phyloP scores from a whole-genome alignment of 257 asterid species.

The Linderniella brevidens region DNA sequence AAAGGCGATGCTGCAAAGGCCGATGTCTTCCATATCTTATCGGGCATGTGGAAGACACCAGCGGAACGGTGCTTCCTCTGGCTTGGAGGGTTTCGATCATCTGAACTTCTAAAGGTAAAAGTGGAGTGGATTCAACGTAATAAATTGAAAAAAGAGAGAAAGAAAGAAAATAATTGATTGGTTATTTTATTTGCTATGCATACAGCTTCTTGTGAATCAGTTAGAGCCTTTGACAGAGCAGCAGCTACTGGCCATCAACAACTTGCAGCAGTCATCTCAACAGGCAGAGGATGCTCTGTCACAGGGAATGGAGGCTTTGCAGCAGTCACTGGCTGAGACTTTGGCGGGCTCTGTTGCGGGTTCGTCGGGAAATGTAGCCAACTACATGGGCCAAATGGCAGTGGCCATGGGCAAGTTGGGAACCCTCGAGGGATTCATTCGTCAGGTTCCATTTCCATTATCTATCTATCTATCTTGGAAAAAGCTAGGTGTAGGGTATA shows the following conservation, averaged over 20 bases:
- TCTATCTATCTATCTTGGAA: background rate
- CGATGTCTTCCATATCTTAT: conserved; percentile 83
- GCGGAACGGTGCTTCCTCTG: conserved; percentile 94
- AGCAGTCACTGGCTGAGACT: conserved; percentile 44
- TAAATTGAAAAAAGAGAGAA: too few relatives aligned
- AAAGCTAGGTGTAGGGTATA: background rate
- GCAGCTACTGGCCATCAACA: conserved; percentile 35
- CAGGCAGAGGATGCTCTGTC: conserved; percentile 56
- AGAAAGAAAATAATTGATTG: too few relatives aligned
- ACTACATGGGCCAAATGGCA: conserved; percentile 26
- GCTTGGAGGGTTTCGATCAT: conserved; percentile 97
- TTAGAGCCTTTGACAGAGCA: conserved; percentile 51
- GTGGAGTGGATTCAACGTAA: too few relatives aligned
- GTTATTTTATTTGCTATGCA: background rate
- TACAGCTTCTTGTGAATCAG: conserved; percentile 34
- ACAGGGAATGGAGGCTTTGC: conserved; percentile 46
- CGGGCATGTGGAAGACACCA: conserved; percentile 99
- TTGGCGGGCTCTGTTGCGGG: conserved; percentile 26
- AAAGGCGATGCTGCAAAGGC: conserved; percentile 91
- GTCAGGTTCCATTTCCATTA: conserved; percentile 16
- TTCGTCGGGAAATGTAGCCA: conserved; percentile 39
- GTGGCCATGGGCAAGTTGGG: conserved; percentile 41
- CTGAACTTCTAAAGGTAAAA: conserved; percentile 53
- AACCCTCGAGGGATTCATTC: conserved; percentile 31
- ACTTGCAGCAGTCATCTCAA: conserved; percentile 47